phyloP scores from a whole-genome alignment of 306 rosid species.

The Trifolium fragiferum region DNA sequence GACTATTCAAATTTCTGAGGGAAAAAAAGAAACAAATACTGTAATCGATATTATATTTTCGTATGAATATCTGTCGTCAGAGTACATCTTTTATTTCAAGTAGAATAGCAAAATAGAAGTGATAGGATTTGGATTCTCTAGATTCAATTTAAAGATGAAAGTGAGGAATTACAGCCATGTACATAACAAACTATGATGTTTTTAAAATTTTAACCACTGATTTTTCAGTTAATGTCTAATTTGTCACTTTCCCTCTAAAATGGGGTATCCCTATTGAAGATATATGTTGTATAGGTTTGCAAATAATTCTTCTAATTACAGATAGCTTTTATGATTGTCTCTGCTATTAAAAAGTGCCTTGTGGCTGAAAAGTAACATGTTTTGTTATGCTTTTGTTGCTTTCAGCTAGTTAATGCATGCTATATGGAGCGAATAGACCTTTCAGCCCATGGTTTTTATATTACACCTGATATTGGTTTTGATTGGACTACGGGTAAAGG shows the following conservation, averaged over 20 bases:
- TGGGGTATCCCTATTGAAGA: background rate
- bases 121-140: background rate
- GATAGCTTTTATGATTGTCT: slow-evolving; percentile 26
- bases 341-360: slow-evolving; percentile 23
- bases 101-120: slow-evolving; percentile 7
- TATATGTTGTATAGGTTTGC: slow-evolving; percentile 30
- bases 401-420: slow-evolving; percentile 86
- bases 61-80: background rate
- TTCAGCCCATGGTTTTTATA: slow-evolving; percentile 94
- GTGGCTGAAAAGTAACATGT: slow-evolving; percentile 38
- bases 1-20: slow-evolving; percentile 11
- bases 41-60: slow-evolving; percentile 21
- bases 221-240: background rate
- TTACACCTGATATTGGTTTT: slow-evolving; percentile 84
- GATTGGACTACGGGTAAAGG: slow-evolving; percentile 87
- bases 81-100: background rate
- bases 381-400: slow-evolving; percentile 44
- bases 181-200: background rate
- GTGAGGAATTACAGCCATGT: slow-evolving; percentile 4
- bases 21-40: background rate
- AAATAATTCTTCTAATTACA: slow-evolving; percentile 4
- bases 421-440: slow-evolving; percentile 83
- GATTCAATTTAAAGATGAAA: background rate
- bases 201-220: background rate
- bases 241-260: background rate